phyloP scores from a whole-genome alignment of 345 rosid species.

The Murraya koenigii region DNA sequence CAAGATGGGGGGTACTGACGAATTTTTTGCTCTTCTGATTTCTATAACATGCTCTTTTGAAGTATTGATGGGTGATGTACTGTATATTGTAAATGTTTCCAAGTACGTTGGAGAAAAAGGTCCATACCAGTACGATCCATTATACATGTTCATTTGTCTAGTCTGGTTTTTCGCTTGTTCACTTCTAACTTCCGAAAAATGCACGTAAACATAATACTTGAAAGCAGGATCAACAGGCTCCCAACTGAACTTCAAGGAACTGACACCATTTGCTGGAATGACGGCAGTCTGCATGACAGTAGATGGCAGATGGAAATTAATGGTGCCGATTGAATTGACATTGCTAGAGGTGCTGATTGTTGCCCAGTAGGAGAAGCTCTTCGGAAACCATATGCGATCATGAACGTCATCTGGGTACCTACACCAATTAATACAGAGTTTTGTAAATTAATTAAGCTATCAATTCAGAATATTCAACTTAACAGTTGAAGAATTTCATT shows the following conservation, averaged over 20 bases:
- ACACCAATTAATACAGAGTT: no score
- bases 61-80: neutral
- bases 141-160: conserved; percentile 34
- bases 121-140: conserved; percentile 8
- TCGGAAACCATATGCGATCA: no score
- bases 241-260: no score
- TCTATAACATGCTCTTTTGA: neutral
- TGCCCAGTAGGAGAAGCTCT: no score
- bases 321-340: no score
- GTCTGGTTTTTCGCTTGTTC: conserved; percentile 27
- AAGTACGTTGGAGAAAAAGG: conserved; percentile 37
- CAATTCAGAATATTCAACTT: no score
- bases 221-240: neutral
- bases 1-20: neutral
- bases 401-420: no score
- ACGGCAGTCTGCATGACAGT: conserved; percentile 24
- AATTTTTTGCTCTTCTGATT: conserved; percentile 8
- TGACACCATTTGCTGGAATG: neutral
- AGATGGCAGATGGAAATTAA: no score
- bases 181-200: conserved; percentile 37
- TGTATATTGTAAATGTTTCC: conserved; percentile 20
- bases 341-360: no score
- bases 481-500: no score
- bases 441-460: no score
- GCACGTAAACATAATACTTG: conserved; percentile 19